Conservation (phyloP, 2,329 filamentous ascomycete species). For the Ascochyta koolunga region DNA sequence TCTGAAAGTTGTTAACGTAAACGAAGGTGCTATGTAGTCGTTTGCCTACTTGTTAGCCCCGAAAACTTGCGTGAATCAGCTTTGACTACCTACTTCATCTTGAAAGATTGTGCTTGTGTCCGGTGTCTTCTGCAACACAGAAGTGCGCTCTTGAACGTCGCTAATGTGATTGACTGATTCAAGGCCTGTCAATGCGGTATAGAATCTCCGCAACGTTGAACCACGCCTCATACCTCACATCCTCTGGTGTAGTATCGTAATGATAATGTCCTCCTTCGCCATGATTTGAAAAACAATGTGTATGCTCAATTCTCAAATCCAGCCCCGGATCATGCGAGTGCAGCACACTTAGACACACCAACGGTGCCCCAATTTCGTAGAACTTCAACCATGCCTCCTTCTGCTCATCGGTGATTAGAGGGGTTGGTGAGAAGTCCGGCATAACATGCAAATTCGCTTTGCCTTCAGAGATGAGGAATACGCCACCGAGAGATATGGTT, state of each 20-base stretch:
- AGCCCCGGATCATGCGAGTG: slow-evolving; percentile 49
- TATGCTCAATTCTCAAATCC: slow-evolving; percentile 55
- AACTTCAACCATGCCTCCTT: slow-evolving; percentile 21
- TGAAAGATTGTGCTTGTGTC: too few relatives aligned
- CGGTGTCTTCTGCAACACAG: too few relatives aligned
- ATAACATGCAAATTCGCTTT: slow-evolving; percentile 21
- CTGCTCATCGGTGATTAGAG: slow-evolving; percentile 13
- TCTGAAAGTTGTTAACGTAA: too few relatives aligned
- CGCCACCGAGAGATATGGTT: slow-evolving; percentile 21
- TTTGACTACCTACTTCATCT: too few relatives aligned
- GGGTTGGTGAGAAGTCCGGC: slow-evolving; percentile 22
- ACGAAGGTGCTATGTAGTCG: too few relatives aligned
- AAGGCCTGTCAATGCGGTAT: slow-evolving; percentile 48
- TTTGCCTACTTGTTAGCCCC: too few relatives aligned
- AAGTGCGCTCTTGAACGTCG: too few relatives aligned
- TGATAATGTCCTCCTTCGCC: slow-evolving; percentile 55
- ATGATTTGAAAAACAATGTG: slow-evolving; percentile 52
- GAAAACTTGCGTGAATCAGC: too few relatives aligned
- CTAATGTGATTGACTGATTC: neutral
- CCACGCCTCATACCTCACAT: slow-evolving; percentile 56
- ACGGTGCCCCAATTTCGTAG: slow-evolving; percentile 20
- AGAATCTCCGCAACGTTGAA: slow-evolving; percentile 52
- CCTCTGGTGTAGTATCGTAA: slow-evolving; percentile 42
- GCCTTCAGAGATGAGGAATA: slow-evolving; percentile 20
- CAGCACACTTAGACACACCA: slow-evolving; percentile 23